Evolutionary conservation across 257 asterid genomes (phyloP), one percentile per base, ranked within the genome.

Genomic region (Prunella vulgaris): DNA sequence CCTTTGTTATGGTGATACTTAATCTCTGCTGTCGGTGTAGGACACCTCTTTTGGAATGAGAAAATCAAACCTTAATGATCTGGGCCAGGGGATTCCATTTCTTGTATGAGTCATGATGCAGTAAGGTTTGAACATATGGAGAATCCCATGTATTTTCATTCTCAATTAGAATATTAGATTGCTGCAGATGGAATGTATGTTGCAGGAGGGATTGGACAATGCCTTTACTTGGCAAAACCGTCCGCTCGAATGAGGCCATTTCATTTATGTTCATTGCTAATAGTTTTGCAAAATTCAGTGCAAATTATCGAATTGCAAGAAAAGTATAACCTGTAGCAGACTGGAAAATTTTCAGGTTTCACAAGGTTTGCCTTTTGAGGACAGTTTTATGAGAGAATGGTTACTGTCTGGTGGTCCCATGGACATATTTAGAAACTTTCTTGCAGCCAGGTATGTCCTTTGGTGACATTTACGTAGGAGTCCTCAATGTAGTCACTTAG

Each of bases 1-100:
- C 81, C 66, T 77, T 71, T 67, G 77, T 70, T 64, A 46, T 75
- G 72, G 52, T 24, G 68, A 27, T 9, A 10, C 15, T 53, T 53
- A 69, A 76, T 80, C 54, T 61, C 18, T 40, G 75, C 87, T 84
- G 85, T 64, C 63, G 54, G 67, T 51, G 59, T 25, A 62, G 33
- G 70, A 62, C 35, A 68, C 84, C 81, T 51, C 33, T 48, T 84
- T 78, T 72, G 86, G 85, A 69, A 78, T 38, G 58, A 76, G 71
- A 64, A 32, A 73, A 68, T 80, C 81, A 78, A 74, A 77, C 70
- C 77, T 78, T 83, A 78, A 83, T 58, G 74, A 51, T 27, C 63
- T 84, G 88, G 89, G 83, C 85, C 85, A 76, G 68, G 78, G 52
- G 7, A 7, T 82, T 79, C 90, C 44, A 84, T 63, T 77, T 81